These are phyloP conservation scores for Corniculantispora saksenae DNA, from an alignment of 2,329 filamentous ascomycete species.

Conservation along the genomic window DNA sequence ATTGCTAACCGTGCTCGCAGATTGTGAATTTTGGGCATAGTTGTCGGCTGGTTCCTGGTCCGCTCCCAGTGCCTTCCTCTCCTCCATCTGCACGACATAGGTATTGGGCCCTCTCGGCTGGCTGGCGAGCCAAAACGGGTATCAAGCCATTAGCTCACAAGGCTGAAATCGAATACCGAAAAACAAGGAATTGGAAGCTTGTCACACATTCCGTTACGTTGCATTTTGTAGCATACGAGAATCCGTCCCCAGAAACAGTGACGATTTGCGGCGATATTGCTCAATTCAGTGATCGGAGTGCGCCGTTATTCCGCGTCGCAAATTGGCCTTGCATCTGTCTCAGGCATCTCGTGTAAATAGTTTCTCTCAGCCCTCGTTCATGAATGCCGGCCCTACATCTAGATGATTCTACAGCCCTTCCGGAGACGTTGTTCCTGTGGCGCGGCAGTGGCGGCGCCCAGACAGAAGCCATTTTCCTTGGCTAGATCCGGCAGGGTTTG, in stretches of 20 bases:
- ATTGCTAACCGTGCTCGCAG: not conserved
- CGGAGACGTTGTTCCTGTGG: conserved; percentile 1
- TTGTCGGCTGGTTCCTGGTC: not conserved
- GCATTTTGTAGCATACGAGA: not conserved
- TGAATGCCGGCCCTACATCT: not conserved
- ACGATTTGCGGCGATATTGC: not conserved
- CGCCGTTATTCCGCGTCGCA: not conserved
- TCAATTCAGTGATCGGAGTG: not conserved
- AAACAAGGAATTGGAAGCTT: not conserved
- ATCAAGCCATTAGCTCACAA: conserved; percentile 6
- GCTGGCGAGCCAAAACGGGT: not conserved
- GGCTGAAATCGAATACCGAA: conserved; percentile 10
- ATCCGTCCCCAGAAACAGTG: not conserved
- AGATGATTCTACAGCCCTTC: not conserved
- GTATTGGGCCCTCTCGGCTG: not conserved
- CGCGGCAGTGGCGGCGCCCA: conserved; percentile 6
- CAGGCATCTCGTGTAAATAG: not conserved
- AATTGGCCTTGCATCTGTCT: not conserved
- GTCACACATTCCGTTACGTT: not conserved
- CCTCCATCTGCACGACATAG: conserved; percentile 6
- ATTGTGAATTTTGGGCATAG: conserved; percentile 6
- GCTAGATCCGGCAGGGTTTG: not conserved
- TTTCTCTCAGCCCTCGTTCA: not conserved
- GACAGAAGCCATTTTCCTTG: not conserved
- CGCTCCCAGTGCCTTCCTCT: not conserved